Evolutionary conservation across 148 eudicot species (phyloP), one percentile per base, ranked within the genome.

Genomic region (Rhododendron williamsianum): DNA sequence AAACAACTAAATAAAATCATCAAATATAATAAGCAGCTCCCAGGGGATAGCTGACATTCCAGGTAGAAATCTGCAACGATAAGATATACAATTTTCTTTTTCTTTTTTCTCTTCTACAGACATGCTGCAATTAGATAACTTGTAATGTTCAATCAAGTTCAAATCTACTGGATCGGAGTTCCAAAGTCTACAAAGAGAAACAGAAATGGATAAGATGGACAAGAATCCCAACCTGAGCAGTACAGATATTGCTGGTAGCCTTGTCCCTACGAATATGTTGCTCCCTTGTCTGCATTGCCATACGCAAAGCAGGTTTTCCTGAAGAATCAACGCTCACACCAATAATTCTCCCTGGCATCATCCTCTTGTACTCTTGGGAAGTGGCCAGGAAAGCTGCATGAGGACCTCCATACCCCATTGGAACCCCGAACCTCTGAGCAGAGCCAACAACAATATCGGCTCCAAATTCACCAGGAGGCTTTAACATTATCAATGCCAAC

Each of bases 211-310:
- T 46, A 79, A 77, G 48, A 73, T 38, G 33, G 78, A 77, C 13
- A 41, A 27, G 36, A 84, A 78, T 81, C 80, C 74, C 21, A 89
- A 96, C 99, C 98, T 96, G 99, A 89, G 99, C 97, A 78, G 99
- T 96, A 89, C 98, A 96, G 83, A 96, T 96, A 90, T 96, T 96
- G 91, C 99, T 96, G 4, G 98, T 96, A 80, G 99, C 98, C 89
- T 96, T 96, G 85, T 93, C 99, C 87, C 99, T 90, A 25, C 99
- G 89, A 77, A 95, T 96, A 81, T 96, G 99, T 81, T 96, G 99
- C 93, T 96, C 99, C 91, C 99, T 94, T 5, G 99, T 96, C 91
- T 96, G 99, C 99, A 96, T 96, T 0, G 99, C 99, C 99, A 96
- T 94, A 85, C 99, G 94, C 81, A 96, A 90, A 82, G 96, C 98